Evolutionary conservation across 768 basidiomycete genomes (phyloP).

Genomic region (Xanthoconium stramineum): DNA sequence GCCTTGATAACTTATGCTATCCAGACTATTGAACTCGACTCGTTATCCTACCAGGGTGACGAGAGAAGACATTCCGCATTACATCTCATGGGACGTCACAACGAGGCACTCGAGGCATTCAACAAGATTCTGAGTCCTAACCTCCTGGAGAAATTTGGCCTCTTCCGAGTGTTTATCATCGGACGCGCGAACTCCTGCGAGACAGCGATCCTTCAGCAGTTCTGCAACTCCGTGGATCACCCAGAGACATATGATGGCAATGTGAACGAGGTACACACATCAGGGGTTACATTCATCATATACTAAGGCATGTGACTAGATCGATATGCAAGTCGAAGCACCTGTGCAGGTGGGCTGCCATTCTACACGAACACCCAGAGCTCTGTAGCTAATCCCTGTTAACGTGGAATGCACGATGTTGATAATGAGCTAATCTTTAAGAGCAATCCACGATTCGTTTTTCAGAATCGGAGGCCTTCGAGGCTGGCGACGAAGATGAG

Average conservation of each 20-base stretch:
- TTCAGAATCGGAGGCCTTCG: constrained; percentile 5
- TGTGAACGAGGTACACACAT: background rate
- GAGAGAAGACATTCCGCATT: too few species aligned
- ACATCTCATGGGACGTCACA: too few species aligned
- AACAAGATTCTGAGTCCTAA: background rate
- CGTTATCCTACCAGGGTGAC: too few species aligned
- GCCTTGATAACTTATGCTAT: too few species aligned
- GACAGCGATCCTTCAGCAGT: background rate
- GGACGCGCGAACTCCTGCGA: background rate
- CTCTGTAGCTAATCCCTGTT: background rate
- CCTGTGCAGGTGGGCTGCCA: background rate
- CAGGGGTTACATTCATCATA: background rate
- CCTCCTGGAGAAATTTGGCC: background rate
- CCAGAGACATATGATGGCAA: background rate
- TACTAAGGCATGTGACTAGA: background rate
- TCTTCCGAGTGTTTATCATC: background rate
- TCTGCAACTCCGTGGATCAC: background rate
- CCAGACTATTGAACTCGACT: too few species aligned
- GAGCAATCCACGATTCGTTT: constrained; percentile 1
- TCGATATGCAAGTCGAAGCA: background rate
- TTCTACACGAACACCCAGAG: background rate
- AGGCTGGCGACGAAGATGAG: constrained; percentile 3
- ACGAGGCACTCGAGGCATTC: too few species aligned
- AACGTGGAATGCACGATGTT: background rate
- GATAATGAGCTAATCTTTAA: background rate